A percentile compares a stretch with the other conserved stretches of the same genome.
Conservation (phyloP, 1,284 basidiomycete species). For the Singerocomus inundabilis region DNA sequence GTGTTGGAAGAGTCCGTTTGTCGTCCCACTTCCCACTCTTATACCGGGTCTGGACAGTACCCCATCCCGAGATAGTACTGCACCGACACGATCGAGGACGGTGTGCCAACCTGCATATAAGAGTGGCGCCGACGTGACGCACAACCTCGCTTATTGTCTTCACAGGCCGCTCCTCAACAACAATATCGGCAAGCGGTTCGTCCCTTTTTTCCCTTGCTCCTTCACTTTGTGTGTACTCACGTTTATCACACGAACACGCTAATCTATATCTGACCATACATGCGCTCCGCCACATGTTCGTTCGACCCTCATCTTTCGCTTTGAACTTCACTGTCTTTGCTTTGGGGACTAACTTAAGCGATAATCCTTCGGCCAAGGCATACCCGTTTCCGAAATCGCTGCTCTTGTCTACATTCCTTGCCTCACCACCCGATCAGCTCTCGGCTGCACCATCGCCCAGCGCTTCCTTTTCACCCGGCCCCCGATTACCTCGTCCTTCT, state of each 20-base stretch:
- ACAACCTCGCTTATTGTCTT: conserved; percentile 25
- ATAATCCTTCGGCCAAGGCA: conserved; percentile 5
- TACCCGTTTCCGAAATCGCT: conserved; percentile 14
- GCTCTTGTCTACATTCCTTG: conserved; percentile 20
- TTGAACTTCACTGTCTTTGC: conserved; percentile 17
- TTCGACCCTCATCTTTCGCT: conserved; percentile 17
- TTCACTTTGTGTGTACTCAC: conserved; percentile 24
- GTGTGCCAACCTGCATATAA: conserved; percentile 8
- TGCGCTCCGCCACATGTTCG: conserved; percentile 32
- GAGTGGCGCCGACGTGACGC: conserved; percentile 19
- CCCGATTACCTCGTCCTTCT: conserved; percentile 4
- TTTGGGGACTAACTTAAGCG: conserved; percentile 8
- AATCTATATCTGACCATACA: conserved; percentile 21
- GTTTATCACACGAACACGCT: conserved; percentile 22
- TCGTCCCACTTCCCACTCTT: conserved; percentile 1
- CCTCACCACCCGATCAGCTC: conserved; percentile 10
- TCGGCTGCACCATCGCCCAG: conserved; percentile 2
- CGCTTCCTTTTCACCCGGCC: not conserved
- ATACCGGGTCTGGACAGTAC: conserved; percentile 5
- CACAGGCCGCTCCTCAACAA: conserved; percentile 2
- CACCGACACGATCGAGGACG: conserved; percentile 7
- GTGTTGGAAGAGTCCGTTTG: conserved; percentile 16
- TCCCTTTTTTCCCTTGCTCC: conserved; percentile 12
- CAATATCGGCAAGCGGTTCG: conserved; percentile 11
- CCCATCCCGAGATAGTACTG: conserved; percentile 16